Evolutionary conservation across 805 yeast species (phyloP).

Genomic region (Teunomyces tritomae): DNA sequence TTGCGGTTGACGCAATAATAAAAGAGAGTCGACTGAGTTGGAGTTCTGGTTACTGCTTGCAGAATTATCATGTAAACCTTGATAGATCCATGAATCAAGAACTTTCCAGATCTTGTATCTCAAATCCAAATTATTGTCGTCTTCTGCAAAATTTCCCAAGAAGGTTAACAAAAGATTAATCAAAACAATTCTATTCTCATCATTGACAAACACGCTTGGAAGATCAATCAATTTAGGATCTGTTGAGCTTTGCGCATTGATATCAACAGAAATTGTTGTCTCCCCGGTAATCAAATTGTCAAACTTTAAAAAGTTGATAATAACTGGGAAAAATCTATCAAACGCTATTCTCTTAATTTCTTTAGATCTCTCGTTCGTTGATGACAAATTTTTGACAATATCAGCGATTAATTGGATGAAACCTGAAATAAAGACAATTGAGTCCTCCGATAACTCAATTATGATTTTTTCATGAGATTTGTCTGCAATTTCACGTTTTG

Average conservation of each 20-base stretch:
- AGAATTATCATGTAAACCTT: conserved; percentile 13
- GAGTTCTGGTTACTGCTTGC: neutral
- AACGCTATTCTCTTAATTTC: conserved; percentile 28
- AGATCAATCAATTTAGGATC: conserved; percentile 16
- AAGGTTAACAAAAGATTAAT: conserved; percentile 47
- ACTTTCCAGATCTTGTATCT: conserved; percentile 62
- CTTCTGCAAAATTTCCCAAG: conserved; percentile 49
- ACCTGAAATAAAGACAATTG: conserved; percentile 69
- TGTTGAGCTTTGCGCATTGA: conserved; percentile 7
- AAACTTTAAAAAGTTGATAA: conserved; percentile 35
- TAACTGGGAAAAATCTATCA: conserved; percentile 32
- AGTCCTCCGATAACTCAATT: conserved; percentile 74
- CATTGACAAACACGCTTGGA: conserved; percentile 26
- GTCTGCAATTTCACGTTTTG: conserved; percentile 20
- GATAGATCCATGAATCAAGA: conserved; percentile 69
- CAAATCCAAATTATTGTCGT: conserved; percentile 24
- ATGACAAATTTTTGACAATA: conserved; percentile 28
- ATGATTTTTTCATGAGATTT: conserved; percentile 31
- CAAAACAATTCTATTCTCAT: conserved; percentile 34
- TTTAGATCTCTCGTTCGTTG: conserved; percentile 19
- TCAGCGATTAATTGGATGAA: conserved; percentile 60
- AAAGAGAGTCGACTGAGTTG: conserved; percentile 4
- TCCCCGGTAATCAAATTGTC: conserved; percentile 34
- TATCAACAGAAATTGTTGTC: conserved; percentile 9
- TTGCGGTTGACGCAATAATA: conserved; percentile 7